Evolutionary conservation across 2,329 filamentous ascomycete genomes (phyloP).

Genomic region (Diaporthe destruens): DNA sequence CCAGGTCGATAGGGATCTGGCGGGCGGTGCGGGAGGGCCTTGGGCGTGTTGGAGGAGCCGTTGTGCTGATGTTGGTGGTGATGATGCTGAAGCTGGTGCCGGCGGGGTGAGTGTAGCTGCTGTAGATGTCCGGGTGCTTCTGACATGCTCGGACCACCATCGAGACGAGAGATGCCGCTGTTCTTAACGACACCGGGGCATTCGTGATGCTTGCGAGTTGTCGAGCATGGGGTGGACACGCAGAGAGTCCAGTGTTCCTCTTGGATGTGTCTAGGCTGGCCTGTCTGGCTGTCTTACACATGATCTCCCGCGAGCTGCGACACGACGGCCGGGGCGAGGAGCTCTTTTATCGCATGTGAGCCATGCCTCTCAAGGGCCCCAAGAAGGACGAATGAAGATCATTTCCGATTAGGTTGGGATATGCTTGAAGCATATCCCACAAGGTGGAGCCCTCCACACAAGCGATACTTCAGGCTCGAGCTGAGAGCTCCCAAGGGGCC

Average conservation of each 20-base stretch:
- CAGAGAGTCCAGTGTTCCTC: conserved; percentile 20
- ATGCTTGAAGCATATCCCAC: conserved; percentile 33
- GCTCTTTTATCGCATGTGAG: conserved; percentile 33
- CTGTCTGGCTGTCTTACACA: conserved; percentile 8
- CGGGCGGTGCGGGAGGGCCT: conserved; percentile 16
- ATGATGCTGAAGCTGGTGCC: background rate
- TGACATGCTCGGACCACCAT: conserved; percentile 33
- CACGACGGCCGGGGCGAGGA: conserved; percentile 8
- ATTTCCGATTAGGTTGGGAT: conserved; percentile 30
- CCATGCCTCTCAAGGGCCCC: conserved; percentile 16
- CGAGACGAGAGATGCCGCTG: conserved; percentile 28
- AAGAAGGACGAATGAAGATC: conserved; percentile 33
- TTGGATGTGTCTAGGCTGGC: background rate
- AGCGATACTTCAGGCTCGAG: conserved; percentile 31
- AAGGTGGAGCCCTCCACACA: conserved; percentile 27
- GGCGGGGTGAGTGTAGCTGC: conserved; percentile 21
- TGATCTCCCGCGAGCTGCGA: background rate
- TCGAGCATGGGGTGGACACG: conserved; percentile 20
- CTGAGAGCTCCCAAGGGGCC: conserved; percentile 32
- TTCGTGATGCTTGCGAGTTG: background rate
- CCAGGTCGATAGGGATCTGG: conserved; percentile 23
- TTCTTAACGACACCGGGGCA: conserved; percentile 14
- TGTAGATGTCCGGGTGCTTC: conserved; percentile 27
- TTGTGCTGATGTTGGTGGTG: background rate
- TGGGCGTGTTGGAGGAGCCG: conserved; percentile 18